Base-by-base conservation (phyloP, 805 yeast species). In the Metschnikowia henanensis region DNA sequence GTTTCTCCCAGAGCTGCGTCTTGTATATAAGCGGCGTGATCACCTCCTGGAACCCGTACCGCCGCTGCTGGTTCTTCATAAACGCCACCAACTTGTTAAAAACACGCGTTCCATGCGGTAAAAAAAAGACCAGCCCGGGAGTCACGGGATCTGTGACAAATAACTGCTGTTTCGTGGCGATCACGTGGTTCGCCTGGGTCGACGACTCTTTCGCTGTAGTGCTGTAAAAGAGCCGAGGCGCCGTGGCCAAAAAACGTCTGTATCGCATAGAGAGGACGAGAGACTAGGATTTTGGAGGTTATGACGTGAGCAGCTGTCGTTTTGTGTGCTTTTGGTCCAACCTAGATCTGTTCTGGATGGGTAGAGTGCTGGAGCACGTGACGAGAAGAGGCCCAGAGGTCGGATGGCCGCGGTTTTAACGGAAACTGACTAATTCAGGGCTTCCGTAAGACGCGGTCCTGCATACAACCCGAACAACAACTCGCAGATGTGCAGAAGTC, bases 71-170 rank as follows among this genome's bases (percentile, higher is more conserved):
- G 31, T 80, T 67, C 59, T 88, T 86, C 92, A 94, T 91, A 63
- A 90, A 94, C 33, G 73, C 73, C 12, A 88, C 72, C 47, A 94
- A 67, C 51, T 81, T 84, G 62, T 89, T 87, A 70, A 91, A 87
- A 20, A 94, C 76, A 34, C 92, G 72, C 1, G 97, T 81, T 2
- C 99, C 99, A 58, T 89, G 90, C 1, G 98, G 98, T 30, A 92
- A 72, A 56, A 94, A 89, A 70, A 94, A 94, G 1, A 87, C 79
- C 0, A 95, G 86, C 0, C 99, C 99, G 0, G 98, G 98, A 0
- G 97, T 84, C 16, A 78, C 65, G 6, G 85, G 79, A 62, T 89
- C 95, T 3, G 87, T 81, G 72, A 84, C 79, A 61, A 83, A 94
- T 34, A 94, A 69, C 49, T 80, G 79, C 61, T 94, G 98, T 43